phyloP scores from a whole-genome alignment of 495 filamentous ascomycete genomes.

The Chaetomium tenue region DNA sequence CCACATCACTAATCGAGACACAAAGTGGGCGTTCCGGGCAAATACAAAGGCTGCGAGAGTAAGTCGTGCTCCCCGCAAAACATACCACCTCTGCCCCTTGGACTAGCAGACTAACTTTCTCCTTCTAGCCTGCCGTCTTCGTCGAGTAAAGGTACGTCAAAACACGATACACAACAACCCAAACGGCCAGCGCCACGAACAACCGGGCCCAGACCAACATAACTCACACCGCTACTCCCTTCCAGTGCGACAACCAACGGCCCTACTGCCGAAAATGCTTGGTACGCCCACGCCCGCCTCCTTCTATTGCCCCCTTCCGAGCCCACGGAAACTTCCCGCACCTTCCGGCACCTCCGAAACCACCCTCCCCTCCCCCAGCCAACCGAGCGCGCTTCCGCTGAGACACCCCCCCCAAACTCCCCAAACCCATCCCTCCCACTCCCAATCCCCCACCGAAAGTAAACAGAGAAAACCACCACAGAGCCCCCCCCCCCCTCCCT shows the following conservation, averaged over 20 bases:
- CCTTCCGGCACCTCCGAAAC: too few relatives aligned
- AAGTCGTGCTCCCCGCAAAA: constrained; percentile 1
- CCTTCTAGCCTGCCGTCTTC: constrained; percentile 39
- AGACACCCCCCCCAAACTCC: too few relatives aligned
- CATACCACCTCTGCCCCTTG: neutral
- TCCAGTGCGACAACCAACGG: constrained; percentile 57
- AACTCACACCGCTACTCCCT: neutral
- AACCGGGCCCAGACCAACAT: too few relatives aligned
- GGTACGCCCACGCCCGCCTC: neutral
- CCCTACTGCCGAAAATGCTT: constrained; percentile 63
- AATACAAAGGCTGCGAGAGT: constrained; percentile 49
- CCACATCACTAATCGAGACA: constrained; percentile 2
- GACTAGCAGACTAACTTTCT: neutral
- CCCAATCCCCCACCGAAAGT: too few relatives aligned
- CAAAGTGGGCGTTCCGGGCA: constrained; percentile 46
- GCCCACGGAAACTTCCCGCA: too few relatives aligned
- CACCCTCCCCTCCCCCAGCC: too few relatives aligned
- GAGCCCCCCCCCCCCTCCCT: too few relatives aligned
- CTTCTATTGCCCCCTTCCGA: too few relatives aligned
- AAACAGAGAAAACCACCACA: too few relatives aligned
- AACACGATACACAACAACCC: neutral
- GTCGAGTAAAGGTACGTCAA: constrained; percentile 39
- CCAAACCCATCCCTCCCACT: too few relatives aligned
- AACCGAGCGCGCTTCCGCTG: too few relatives aligned
- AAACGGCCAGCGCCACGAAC: neutral